phyloP scores from a whole-genome alignment of 1,284 basidiomycete species.

The Puccinia novopanici region DNA sequence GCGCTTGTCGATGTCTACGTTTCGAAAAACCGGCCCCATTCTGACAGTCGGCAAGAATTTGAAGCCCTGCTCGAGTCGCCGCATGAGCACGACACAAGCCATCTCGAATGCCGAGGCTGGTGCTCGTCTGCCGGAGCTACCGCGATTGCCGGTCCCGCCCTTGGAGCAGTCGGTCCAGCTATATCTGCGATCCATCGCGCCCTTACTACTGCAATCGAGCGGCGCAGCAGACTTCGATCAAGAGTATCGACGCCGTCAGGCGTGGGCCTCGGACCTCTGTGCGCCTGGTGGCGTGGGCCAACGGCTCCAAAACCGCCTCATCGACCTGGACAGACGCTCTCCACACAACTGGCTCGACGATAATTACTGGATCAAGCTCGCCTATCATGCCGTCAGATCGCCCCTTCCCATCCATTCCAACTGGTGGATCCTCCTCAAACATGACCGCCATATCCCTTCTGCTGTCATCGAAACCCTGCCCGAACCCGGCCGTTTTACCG shows the following conservation, averaged over 20 bases:
- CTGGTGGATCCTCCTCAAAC: slow-evolving; percentile 88
- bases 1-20: neutral
- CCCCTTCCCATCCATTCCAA: slow-evolving; percentile 90
- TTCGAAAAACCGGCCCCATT: neutral
- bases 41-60: neutral
- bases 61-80: neutral
- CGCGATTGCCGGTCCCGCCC: slow-evolving; percentile 82
- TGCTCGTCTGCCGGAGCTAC: slow-evolving; percentile 56
- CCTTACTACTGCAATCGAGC: slow-evolving; percentile 76
- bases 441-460: slow-evolving; percentile 62
- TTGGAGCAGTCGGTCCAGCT: slow-evolving; percentile 74
- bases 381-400: slow-evolving; percentile 85
- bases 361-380: slow-evolving; percentile 85
- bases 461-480: slow-evolving; percentile 51
- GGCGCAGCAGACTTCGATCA: slow-evolving; percentile 62
- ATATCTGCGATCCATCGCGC: slow-evolving; percentile 78
- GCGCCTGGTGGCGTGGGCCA: slow-evolving; percentile 68
- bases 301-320: slow-evolving; percentile 75
- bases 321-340: slow-evolving; percentile 80
- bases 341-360: slow-evolving; percentile 94
- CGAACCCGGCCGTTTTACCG: slow-evolving; percentile 63
- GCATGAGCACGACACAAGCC: slow-evolving; percentile 2
- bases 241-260: slow-evolving; percentile 67
- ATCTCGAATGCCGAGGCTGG: neutral
- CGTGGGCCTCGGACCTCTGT: slow-evolving; percentile 74